Conservation (phyloP, 1,284 basidiomycete species). For the Boletus smithii region DNA sequence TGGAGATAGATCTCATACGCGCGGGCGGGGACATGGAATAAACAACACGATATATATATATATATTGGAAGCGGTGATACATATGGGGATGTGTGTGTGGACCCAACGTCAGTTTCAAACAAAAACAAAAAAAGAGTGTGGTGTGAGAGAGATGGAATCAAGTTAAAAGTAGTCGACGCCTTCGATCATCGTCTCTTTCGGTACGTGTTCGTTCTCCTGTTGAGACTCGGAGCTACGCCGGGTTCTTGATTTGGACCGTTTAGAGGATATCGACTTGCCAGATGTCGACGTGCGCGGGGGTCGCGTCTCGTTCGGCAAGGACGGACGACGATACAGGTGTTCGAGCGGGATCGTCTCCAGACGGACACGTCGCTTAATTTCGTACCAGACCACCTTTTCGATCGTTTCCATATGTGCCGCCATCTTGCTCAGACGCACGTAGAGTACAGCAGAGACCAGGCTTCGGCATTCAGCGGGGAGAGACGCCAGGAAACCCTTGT, state of each 20-base stretch:
- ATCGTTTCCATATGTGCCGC: slow-evolving; percentile 34
- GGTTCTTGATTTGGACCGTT: slow-evolving; percentile 5
- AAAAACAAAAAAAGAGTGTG: no score
- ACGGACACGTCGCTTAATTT: slow-evolving; percentile 30
- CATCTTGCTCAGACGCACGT: slow-evolving; percentile 30
- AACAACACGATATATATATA: no score
- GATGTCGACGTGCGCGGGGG: slow-evolving; percentile 4
- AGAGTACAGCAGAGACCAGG: slow-evolving; percentile 29
- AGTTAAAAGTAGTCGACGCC: slow-evolving; percentile 28
- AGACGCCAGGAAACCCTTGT: slow-evolving; percentile 24
- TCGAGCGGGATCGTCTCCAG: slow-evolving; percentile 26
- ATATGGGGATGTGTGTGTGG: no score
- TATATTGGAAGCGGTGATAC: no score
- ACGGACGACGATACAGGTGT: slow-evolving; percentile 19
- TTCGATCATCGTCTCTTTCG: slow-evolving; percentile 16
- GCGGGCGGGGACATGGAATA: no score
- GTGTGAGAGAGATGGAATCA: background rate
- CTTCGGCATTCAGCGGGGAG: slow-evolving; percentile 32
- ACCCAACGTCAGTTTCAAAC: no score
- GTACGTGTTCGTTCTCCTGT: background rate
- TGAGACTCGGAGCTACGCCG: background rate
- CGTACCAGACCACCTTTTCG: slow-evolving; percentile 25
- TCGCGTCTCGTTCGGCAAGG: slow-evolving; percentile 1
- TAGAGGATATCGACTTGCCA: background rate
- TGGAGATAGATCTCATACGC: no score